Percentiles rank a stretch among this genome's conserved stretches.
Evolutionary conservation across 148 eudicot species (phyloP).

Genomic region (Dianthus caryophyllus): DNA sequence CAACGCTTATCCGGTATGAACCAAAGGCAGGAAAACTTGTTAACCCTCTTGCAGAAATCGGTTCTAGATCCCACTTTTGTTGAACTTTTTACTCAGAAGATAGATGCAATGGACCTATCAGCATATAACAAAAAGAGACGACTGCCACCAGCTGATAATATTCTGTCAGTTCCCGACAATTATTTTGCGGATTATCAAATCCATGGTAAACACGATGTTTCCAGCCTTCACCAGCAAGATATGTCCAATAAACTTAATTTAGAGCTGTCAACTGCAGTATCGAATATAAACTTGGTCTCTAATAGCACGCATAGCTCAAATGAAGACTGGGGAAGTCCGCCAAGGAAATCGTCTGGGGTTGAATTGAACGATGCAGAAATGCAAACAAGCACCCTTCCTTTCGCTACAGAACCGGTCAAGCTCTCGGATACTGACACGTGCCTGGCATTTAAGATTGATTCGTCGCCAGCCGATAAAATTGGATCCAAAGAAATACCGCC

Average conservation of each 20-base stretch:
- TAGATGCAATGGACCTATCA: slow-evolving; percentile 71
- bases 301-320: slow-evolving; percentile 81
- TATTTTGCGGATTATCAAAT: slow-evolving; percentile 41
- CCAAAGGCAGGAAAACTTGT: slow-evolving; percentile 62
- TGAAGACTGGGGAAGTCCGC: slow-evolving; percentile 64
- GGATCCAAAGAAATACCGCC: slow-evolving; percentile 39
- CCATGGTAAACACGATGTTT: slow-evolving; percentile 45
- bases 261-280: slow-evolving; percentile 71
- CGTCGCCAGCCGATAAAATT: slow-evolving; percentile 41
- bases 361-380: slow-evolving; percentile 43
- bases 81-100: slow-evolving; percentile 59
- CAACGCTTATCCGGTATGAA: slow-evolving; percentile 49
- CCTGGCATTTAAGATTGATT: slow-evolving; percentile 50
- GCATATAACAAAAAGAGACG: slow-evolving; percentile 82
- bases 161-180: slow-evolving; percentile 37
- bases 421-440: slow-evolving; percentile 60
- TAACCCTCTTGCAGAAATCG: slow-evolving; percentile 48
- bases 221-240: slow-evolving; percentile 51
- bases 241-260: slow-evolving; percentile 58
- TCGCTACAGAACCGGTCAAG: slow-evolving; percentile 50
- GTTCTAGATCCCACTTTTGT: slow-evolving; percentile 52
- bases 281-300: slow-evolving; percentile 69
- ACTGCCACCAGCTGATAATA: slow-evolving; percentile 46
- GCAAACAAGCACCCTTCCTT: slow-evolving; percentile 32
- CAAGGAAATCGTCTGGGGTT: slow-evolving; percentile 35